Evolutionary conservation across 495 filamentous ascomycete species (phyloP), one percentile per base, ranked within the genome.

Genomic region (Neurospora sublineolata): DNA sequence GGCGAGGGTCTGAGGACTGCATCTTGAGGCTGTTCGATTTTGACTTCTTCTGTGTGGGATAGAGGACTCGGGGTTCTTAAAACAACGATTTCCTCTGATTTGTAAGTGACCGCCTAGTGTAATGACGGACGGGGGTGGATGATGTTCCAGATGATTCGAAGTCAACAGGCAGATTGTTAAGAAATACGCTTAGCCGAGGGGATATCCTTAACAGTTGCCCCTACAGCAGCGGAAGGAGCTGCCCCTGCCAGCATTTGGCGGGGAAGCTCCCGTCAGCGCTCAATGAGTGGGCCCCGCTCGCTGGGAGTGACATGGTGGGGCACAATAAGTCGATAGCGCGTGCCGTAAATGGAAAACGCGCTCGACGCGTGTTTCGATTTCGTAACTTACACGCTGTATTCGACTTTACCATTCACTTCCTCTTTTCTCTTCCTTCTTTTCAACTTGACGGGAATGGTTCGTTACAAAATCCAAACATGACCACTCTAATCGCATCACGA

Each of bases 401-500:
- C 27, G 1, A 33, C 52, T 33, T 33, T 64, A 64, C 27, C 27
- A 2, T 23, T 37, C 38, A 4, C 18, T 33, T 52, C 16, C 52
- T 64, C 14, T 18, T 36, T 27, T 3, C 18, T 23, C 16, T 38
- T 52, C 40, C 20, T 33, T 7, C 12, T 33, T 33, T 33, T 6
- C 52, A 27, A 30, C 52, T 16, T 16, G 23, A 14, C 14, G 23
- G 12, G 23, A 60, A 60, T 33, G 52, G 5, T 60, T 1, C 6
- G 5, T 60, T 1, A 2, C 52, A 60, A 8, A 18, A 33, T 33
- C 14, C 41, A 23, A 64, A 33, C 70, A 87, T 87, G 86, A 78
- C 84, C 40, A 83, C 84, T 2, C 80, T 82, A 70, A 83, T 84
- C 68, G 81, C 83, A 58, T 79, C 79, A 30, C 82, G 84, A 20